Conservation (phyloP, 805 yeast genomes). For the Saturnispora sekii region DNA sequence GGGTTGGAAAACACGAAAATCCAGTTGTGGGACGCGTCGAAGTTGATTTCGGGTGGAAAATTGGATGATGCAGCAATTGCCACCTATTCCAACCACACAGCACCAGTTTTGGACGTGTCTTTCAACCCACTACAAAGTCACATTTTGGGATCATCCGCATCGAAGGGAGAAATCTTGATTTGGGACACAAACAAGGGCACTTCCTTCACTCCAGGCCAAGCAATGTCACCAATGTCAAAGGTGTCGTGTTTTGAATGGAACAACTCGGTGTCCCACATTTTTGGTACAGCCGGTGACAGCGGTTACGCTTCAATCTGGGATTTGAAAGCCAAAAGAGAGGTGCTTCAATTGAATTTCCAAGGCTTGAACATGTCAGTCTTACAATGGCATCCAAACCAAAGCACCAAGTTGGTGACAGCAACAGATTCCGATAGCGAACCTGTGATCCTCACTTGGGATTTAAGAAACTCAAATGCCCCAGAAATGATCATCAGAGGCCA, state of each 20-base stretch:
- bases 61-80: slow-evolving; percentile 39
- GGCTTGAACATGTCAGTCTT: slow-evolving; percentile 71
- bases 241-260: slow-evolving; percentile 85
- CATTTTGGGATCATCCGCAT: slow-evolving; percentile 77
- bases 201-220: slow-evolving; percentile 57
- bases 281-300: slow-evolving; percentile 80
- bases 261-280: slow-evolving; percentile 67
- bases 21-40: slow-evolving; percentile 64
- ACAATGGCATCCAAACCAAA: slow-evolving; percentile 89
- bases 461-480: slow-evolving; percentile 90
- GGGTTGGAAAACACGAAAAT: slow-evolving; percentile 79
- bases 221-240: slow-evolving; percentile 74
- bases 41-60: slow-evolving; percentile 31
- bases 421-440: slow-evolving; percentile 76
- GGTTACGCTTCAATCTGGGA: slow-evolving; percentile 94
- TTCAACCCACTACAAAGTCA: slow-evolving; percentile 70
- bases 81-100: slow-evolving; percentile 49
- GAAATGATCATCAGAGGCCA: slow-evolving; percentile 70
- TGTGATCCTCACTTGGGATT: slow-evolving; percentile 82
- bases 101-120: slow-evolving; percentile 60
- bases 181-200: slow-evolving; percentile 77
- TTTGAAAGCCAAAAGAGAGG: slow-evolving; percentile 77
- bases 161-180: slow-evolving; percentile 77
- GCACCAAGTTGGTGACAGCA: slow-evolving; percentile 83
- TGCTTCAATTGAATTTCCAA: slow-evolving; percentile 69